These are phyloP conservation scores for Blastocystis sp. DNA, from an alignment of 352 stramenopile species.

Conservation along the genomic window DNA sequence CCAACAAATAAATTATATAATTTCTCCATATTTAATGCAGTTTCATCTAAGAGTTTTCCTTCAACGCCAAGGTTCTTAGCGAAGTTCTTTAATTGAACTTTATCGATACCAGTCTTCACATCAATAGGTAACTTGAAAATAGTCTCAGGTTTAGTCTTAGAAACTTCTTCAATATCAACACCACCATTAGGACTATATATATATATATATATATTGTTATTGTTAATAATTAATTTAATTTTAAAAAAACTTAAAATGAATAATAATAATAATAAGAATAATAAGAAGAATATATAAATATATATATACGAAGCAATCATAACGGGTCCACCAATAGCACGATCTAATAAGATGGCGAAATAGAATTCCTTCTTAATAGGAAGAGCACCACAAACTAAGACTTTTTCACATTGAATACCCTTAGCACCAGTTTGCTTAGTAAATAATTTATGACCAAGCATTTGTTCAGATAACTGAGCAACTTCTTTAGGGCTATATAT, in stretches of 20 bases:
- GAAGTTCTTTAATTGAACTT: conserved; percentile 55
- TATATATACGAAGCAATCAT: conserved; percentile 66
- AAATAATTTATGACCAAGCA: conserved; percentile 43
- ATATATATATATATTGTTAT: too few relatives aligned
- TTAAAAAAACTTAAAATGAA: too few relatives aligned
- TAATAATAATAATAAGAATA: too few relatives aligned
- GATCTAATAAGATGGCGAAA: conserved; percentile 91
- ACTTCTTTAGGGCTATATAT: conserved; percentile 37
- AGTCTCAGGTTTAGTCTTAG: conserved; percentile 67
- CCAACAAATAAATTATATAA: conserved; percentile 87
- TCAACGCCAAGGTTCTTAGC: conserved; percentile 54
- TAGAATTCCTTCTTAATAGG: conserved; percentile 88
- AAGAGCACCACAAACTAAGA: conserved; percentile 66
- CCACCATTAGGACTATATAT: conserved; percentile 55
- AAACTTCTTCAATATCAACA: conserved; percentile 84
- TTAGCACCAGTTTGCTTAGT: conserved; percentile 46
- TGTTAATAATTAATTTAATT: too few relatives aligned
- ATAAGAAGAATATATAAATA: neutral
- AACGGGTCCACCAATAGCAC: conserved; percentile 70
- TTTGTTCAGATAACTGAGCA: conserved; percentile 38
- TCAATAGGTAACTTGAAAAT: conserved; percentile 76
- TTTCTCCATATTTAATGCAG: conserved; percentile 43
- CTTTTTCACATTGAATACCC: conserved; percentile 43
- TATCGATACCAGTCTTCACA: conserved; percentile 68
- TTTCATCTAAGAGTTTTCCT: conserved; percentile 39